Evolutionary conservation across 1,284 basidiomycete genomes (phyloP).

Genomic region (Tilletiaria anomala): DNA sequence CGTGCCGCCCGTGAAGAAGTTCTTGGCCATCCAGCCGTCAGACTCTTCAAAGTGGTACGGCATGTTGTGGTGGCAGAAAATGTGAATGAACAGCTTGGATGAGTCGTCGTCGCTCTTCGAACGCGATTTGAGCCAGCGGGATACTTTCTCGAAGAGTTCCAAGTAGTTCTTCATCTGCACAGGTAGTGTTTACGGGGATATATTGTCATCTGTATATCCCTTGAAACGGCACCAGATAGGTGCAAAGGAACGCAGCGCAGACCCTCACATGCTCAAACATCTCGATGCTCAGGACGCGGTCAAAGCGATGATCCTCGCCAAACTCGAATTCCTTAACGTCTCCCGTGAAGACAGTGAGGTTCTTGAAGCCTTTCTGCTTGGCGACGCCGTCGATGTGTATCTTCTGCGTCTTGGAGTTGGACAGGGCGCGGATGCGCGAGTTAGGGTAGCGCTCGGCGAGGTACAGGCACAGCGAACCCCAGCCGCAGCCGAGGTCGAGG

Average conservation of each 20-base stretch:
- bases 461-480: constrained; percentile 59
- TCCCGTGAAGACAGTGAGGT: constrained; percentile 54
- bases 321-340: constrained; percentile 59
- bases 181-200: neutral
- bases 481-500: constrained; percentile 61
- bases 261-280: constrained; percentile 67
- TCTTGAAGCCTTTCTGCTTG: constrained; percentile 47
- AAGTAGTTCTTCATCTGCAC: constrained; percentile 45
- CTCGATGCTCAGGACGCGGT: constrained; percentile 61
- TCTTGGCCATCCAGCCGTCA: constrained; percentile 58
- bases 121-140: constrained; percentile 51
- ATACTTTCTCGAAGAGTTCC: constrained; percentile 52
- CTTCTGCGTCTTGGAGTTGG: constrained; percentile 61
- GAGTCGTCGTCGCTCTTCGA: constrained; percentile 34
- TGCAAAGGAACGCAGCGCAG: neutral
- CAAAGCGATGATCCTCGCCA: constrained; percentile 46
- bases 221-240: neutral
- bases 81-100: constrained; percentile 56
- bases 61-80: constrained; percentile 52
- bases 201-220: neutral
- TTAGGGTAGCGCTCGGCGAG: constrained; percentile 61
- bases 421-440: constrained; percentile 53
- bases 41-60: constrained; percentile 59
- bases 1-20: constrained; percentile 55
- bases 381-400: constrained; percentile 51